Conservation (phyloP, 768 basidiomycete genomes). For the Kwoniella sp. region DNA sequence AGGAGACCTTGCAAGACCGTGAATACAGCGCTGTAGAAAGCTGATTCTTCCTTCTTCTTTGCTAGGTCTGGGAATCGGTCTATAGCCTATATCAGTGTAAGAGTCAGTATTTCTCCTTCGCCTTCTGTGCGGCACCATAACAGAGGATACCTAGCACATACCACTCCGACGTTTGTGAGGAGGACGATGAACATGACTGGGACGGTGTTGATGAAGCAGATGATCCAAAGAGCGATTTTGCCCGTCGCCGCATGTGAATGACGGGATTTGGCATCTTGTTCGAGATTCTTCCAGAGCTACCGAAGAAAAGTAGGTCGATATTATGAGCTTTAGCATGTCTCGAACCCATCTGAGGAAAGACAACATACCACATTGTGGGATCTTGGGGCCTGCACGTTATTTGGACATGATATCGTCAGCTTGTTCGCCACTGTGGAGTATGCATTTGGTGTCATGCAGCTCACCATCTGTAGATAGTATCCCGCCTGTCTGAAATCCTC, state of each 20-base stretch:
- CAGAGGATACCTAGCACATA: conserved; percentile 21
- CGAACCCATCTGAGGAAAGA: too few species aligned
- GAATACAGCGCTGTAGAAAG: conserved; percentile 35
- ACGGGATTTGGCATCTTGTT: conserved; percentile 26
- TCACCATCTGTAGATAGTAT: conserved; percentile 29
- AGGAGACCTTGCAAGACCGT: conserved; percentile 35
- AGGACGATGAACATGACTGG: conserved; percentile 43
- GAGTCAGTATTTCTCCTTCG: background rate
- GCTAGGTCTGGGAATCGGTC: conserved; percentile 21
- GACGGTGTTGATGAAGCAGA: conserved; percentile 42
- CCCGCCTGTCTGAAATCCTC: conserved; percentile 10
- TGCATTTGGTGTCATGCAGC: background rate
- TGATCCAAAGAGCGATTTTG: conserved; percentile 24
- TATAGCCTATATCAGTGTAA: conserved; percentile 19
- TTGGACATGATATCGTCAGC: background rate
- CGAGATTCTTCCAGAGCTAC: conserved; percentile 47
- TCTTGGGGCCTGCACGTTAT: conserved; percentile 26
- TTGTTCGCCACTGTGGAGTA: too few species aligned
- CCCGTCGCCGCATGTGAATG: conserved; percentile 28
- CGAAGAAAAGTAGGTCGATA: background rate
- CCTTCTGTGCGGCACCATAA: too few species aligned
- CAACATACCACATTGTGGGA: conserved; percentile 34
- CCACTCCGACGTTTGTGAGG: conserved; percentile 39
- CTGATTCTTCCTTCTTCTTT: conserved; percentile 24
- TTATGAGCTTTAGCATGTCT: background rate